These are phyloP conservation scores for Coemansia brasiliensis DNA, from an alignment of 192 early-diverging fungal genomes.

Conservation along the genomic window DNA sequence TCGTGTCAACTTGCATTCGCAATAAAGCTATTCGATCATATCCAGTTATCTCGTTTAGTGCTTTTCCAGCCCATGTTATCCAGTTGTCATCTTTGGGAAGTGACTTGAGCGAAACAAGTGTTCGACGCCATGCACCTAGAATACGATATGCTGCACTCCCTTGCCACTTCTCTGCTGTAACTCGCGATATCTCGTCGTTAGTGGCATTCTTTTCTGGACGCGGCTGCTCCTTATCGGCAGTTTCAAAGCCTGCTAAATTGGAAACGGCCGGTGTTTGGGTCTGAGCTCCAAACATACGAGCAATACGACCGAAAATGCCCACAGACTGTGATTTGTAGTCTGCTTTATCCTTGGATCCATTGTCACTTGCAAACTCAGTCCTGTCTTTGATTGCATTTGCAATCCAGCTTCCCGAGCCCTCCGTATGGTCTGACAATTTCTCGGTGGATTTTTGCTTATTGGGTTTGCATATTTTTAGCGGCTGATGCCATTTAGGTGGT, in stretches of 20 bases:
- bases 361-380: no score
- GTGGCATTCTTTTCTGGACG: background rate
- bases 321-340: background rate
- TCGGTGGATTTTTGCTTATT: background rate
- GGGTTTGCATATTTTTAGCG: slow-evolving; percentile 7
- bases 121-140: slow-evolving; percentile 10
- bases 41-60: slow-evolving; percentile 72
- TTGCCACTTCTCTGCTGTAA: slow-evolving; percentile 21
- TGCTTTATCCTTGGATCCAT: background rate
- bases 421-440: no score
- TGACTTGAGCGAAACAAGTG: slow-evolving; percentile 2
- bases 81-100: slow-evolving; percentile 47
- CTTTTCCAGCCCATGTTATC: slow-evolving; percentile 39
- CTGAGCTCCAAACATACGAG: background rate
- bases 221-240: no score
- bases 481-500: slow-evolving; percentile 46
- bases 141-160: slow-evolving; percentile 7
- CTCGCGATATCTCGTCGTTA: slow-evolving; percentile 1
- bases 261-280: no score
- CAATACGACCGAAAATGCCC: background rate
- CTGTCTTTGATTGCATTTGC: no score
- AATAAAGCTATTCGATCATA: slow-evolving; percentile 67
- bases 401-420: no score
- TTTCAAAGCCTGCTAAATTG: no score
- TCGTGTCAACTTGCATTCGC: slow-evolving; percentile 61